Evolutionary conservation across 495 filamentous ascomycete species (phyloP), one percentile per base, ranked within the genome.

Genomic region (Penicillium paradoxum): DNA sequence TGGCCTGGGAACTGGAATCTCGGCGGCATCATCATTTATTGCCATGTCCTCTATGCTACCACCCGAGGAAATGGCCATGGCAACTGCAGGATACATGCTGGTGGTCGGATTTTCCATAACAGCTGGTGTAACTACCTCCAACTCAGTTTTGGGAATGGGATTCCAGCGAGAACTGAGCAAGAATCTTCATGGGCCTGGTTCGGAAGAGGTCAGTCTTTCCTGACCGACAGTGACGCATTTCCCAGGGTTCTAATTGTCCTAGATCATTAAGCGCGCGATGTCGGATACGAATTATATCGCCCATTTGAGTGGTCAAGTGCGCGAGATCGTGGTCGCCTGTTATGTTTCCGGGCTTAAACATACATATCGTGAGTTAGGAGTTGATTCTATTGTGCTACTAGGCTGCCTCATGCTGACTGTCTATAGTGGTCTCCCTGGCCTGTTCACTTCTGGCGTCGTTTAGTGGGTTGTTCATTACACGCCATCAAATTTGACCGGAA

Each of bases 1-100:
- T 32, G 77, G 75, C 0, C 66, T 86, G 45, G 82, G 83, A 3
- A 79, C 74, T 2, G 81, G 80, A 1, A 72, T 83, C 21, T 74
- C 77, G 0, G 63, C 70, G 2, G 75, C 74, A 0, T 73, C 81
- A 0, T 65, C 76, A 0, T 86, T 85, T 58, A 71, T 86, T 27
- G 73, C 73, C 3, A 76, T 86, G 45, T 79, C 83, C 18, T 71
- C 78, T 6, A 66, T 76, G 25, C 56, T 84, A 17, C 71, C 79
- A 14, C 68, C 72, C 0, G 56, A 68, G 4, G 79, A 84, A 48
- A 71, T 79, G 9, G 81, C 79, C 0, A 79, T 81, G 51, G 80
- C 81, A 0, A 76, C 76, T 0, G 74, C 78, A 5, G 78, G 78
- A 1, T 75, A 80, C 53, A 79, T 79, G 56, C 62, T 84, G 4